Percentiles rank a stretch among this genome's conserved stretches.
These are phyloP conservation scores for Globisporangium alternatum DNA, from an alignment of 352 stramenopile species.

Conservation along the genomic window DNA sequence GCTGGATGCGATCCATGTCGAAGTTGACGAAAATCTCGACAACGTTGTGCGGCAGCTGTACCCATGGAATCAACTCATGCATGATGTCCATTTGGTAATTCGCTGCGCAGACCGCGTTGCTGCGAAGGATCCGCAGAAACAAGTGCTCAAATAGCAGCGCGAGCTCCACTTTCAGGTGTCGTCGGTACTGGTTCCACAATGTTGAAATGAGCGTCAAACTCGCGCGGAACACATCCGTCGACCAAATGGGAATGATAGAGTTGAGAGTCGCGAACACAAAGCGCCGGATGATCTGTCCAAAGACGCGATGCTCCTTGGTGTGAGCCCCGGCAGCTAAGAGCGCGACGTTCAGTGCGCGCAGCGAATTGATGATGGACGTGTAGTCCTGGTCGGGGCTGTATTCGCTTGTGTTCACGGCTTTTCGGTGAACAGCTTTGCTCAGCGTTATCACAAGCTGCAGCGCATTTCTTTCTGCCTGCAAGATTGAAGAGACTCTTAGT, in stretches of 20 bases:
- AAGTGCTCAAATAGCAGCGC: slow-evolving; percentile 81
- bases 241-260: slow-evolving; percentile 56
- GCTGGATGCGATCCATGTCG: slow-evolving; percentile 81
- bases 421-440: slow-evolving; percentile 68
- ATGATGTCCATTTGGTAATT: slow-evolving; percentile 77
- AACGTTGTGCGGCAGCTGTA: slow-evolving; percentile 84
- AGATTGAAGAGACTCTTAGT: background rate
- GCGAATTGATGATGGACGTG: slow-evolving; percentile 54
- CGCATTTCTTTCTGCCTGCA: slow-evolving; percentile 63
- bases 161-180: slow-evolving; percentile 80
- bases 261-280: slow-evolving; percentile 76
- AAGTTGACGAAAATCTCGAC: slow-evolving; percentile 89
- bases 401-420: slow-evolving; percentile 32
- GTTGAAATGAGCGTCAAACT: slow-evolving; percentile 69
- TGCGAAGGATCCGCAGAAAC: slow-evolving; percentile 69
- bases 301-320: slow-evolving; percentile 55
- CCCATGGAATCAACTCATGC: slow-evolving; percentile 70
- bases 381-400: slow-evolving; percentile 44
- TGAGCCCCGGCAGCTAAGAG: slow-evolving; percentile 47
- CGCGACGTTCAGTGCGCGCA: slow-evolving; percentile 70
- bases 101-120: slow-evolving; percentile 35
- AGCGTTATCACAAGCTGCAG: slow-evolving; percentile 75
- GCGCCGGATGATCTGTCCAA: slow-evolving; percentile 75
- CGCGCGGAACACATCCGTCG: slow-evolving; percentile 49
- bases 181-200: slow-evolving; percentile 83